phyloP scores from a whole-genome alignment of 768 basidiomycete genomes.

The Mycena leptocephala region DNA sequence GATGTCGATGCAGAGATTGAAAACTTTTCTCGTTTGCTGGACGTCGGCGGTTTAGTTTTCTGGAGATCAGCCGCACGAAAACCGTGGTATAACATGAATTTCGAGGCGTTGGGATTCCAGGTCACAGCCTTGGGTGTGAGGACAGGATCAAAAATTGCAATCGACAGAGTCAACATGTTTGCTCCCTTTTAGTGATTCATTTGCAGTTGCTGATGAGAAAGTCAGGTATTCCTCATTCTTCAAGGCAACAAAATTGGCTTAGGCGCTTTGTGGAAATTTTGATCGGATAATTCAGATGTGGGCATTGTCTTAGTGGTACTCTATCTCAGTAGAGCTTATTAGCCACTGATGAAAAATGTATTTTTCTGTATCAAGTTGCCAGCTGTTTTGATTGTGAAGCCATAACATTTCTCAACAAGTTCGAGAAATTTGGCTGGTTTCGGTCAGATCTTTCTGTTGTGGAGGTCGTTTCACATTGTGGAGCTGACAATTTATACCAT shows the following conservation, averaged over 20 bases:
- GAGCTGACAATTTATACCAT: too few relatives aligned
- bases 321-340: too few relatives aligned
- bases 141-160: constrained; percentile 54
- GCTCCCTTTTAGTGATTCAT: constrained; percentile 29
- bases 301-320: too few relatives aligned
- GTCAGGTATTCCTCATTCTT: constrained; percentile 23
- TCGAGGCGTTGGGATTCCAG: constrained; percentile 60
- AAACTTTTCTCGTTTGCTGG: constrained; percentile 63
- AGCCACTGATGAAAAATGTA: too few relatives aligned
- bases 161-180: constrained; percentile 76
- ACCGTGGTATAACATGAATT: constrained; percentile 72
- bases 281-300: too few relatives aligned
- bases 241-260: constrained; percentile 57
- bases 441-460: too few relatives aligned
- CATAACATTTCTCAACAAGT: too few relatives aligned
- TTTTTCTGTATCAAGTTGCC: too few relatives aligned
- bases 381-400: too few relatives aligned
- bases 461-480: too few relatives aligned
- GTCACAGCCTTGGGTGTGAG: constrained; percentile 56
- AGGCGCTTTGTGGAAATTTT: too few relatives aligned
- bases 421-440: too few relatives aligned
- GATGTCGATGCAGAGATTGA: constrained; percentile 63
- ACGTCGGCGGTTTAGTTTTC: constrained; percentile 65
- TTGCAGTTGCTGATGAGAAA: not conserved
- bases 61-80: constrained; percentile 69